Evolutionary conservation across 257 asterid species (phyloP), one percentile per base, ranked within the genome.

Genomic region (Anisodus tanguticus): DNA sequence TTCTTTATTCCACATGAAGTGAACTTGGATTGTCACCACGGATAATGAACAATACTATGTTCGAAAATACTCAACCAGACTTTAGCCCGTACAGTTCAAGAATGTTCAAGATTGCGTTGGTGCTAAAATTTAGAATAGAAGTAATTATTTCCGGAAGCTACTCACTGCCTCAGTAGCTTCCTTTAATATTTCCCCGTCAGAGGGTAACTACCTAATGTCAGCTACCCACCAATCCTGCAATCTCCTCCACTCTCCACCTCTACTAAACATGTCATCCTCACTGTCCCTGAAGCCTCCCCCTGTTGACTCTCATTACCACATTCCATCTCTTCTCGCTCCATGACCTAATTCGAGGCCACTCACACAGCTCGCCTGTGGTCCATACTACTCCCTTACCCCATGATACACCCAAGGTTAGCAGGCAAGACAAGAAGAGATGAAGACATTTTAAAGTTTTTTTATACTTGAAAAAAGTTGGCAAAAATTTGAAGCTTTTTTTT

Each of bases 201-300:
- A 31, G 35, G 35, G 35, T 31, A 31, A 31, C 35, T 31, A 31
- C 35, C 35, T 31, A 31, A 31, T 31, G 35, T 31, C 1, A 31
- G 35, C 35, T 31, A 31, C 35, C 35, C 35, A 31, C 35, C 4
- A 22, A 62, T 22, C 15, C 69, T 62, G 12, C 39, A 37, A 62
- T 62, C 69, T 19, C 37, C 15, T 16, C 53, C n/a, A n/a, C 54
- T 16, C 31, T 69, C 55, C 55, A 41, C 35, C 9, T 69, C 55
- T 70, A 17, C 79, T 70, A 70, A 70, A 17, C 79, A 70, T 66
- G 72, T 2, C 72, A 66, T 6, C 43, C 45, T 66, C 72, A 8
- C 43, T 11, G 45, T 66, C 39, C 72, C 45, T 19, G 15, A 62
- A 22, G 69, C 71, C 71, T 10, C 45, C 71, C 43, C 43, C 51